A percentile compares a stretch with the other conserved stretches of the same genome.
Evolutionary conservation across 805 yeast genomes (phyloP).

Genomic region (Lachancea kluyveri): DNA sequence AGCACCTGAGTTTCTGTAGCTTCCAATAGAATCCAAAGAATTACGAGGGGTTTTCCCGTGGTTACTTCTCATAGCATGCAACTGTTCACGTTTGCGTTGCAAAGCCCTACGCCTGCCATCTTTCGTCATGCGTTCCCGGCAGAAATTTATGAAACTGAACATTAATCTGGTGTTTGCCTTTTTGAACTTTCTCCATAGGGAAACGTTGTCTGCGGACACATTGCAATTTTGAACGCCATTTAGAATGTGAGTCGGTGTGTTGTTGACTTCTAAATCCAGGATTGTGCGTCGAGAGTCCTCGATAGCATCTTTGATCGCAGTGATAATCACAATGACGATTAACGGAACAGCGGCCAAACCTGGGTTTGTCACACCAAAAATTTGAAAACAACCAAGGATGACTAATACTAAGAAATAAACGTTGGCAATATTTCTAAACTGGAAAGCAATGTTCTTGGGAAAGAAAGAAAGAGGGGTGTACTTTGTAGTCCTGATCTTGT

Average conservation of each 20-base stretch:
- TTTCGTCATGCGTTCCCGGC: slow-evolving; percentile 28
- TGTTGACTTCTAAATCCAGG: slow-evolving; percentile 68
- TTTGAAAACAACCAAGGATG: slow-evolving; percentile 69
- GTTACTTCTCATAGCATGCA: slow-evolving; percentile 22
- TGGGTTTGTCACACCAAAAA: slow-evolving; percentile 79
- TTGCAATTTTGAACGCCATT: slow-evolving; percentile 51
- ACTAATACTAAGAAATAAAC: slow-evolving; percentile 75
- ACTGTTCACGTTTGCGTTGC: slow-evolving; percentile 26
- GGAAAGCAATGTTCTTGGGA: slow-evolving; percentile 76
- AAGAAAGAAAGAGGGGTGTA: slow-evolving; percentile 86
- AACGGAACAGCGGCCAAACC: slow-evolving; percentile 71
- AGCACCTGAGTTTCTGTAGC: slow-evolving; percentile 26
- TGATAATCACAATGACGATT: slow-evolving; percentile 66
- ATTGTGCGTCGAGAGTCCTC: slow-evolving; percentile 75
- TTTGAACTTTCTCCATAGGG: slow-evolving; percentile 65
- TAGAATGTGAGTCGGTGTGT: slow-evolving; percentile 63
- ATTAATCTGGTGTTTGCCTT: slow-evolving; percentile 39
- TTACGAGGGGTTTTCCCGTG: slow-evolving; percentile 29
- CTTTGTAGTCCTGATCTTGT: slow-evolving; percentile 91
- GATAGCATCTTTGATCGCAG: slow-evolving; percentile 74
- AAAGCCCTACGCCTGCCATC: slow-evolving; percentile 34
- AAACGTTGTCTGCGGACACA: slow-evolving; percentile 55
- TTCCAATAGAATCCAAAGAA: slow-evolving; percentile 34
- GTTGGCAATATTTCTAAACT: slow-evolving; percentile 87
- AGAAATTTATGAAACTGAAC: slow-evolving; percentile 20